These are phyloP conservation scores for Capsicum baccatum DNA, from an alignment of 257 asterid species.

Conservation along the genomic window DNA sequence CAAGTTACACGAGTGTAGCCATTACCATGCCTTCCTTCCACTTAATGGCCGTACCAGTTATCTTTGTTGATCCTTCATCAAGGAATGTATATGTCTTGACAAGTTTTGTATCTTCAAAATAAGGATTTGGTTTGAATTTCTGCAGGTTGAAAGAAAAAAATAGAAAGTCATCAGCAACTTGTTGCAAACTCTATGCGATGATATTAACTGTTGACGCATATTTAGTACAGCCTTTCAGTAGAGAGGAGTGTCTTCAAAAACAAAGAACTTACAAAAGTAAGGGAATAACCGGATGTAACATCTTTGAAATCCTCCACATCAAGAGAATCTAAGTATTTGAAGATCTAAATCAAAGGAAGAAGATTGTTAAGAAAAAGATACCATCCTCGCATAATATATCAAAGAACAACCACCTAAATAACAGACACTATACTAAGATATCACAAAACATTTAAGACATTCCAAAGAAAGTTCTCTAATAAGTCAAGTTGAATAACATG, in stretches of 20 bases:
- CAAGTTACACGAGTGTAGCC: conserved; percentile 20
- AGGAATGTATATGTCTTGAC: conserved; percentile 49
- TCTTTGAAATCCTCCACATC: conserved; percentile 63
- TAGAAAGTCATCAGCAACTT: conserved; percentile 20
- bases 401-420: conserved; percentile 14
- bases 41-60: conserved; percentile 52
- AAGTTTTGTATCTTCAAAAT: conserved; percentile 53
- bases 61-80: conserved; percentile 57
- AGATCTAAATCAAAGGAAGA: conserved; percentile 42
- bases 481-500: conserved; percentile 7
- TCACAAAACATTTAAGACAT: conserved; percentile 13
- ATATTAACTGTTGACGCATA: conserved; percentile 2
- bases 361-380: conserved; percentile 20
- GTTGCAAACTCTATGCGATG: conserved; percentile 6
- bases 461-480: conserved; percentile 26
- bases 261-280: conserved; percentile 55
- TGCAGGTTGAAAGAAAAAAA: conserved; percentile 37
- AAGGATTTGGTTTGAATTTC: conserved; percentile 68
- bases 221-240: conserved; percentile 1
- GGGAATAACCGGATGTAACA: conserved; percentile 55
- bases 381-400: background rate
- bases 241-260: conserved; percentile 11
- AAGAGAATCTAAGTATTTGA: conserved; percentile 57
- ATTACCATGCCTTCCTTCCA: conserved; percentile 76
- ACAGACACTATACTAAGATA: conserved; percentile 12